phyloP scores from a whole-genome alignment of 2,329 filamentous ascomycete species.

The Verticillium tricorpus region DNA sequence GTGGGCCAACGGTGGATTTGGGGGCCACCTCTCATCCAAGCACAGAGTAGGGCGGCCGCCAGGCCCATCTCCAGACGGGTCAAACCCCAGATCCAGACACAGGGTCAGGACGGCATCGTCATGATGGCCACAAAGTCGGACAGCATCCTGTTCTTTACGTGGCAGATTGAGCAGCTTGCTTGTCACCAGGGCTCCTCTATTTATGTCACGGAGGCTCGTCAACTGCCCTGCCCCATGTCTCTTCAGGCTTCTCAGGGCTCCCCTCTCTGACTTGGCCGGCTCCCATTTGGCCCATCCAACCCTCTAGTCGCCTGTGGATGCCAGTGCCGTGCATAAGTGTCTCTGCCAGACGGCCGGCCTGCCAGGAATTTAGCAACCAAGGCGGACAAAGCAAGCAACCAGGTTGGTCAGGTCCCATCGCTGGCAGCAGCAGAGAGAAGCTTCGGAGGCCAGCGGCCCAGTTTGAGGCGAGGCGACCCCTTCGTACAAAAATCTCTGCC shows the following conservation, averaged over 20 bases:
- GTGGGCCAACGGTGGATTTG: not conserved
- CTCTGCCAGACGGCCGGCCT: not conserved
- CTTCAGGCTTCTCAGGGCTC: not conserved
- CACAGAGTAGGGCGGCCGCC: not conserved
- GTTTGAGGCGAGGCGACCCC: not conserved
- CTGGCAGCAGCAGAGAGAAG: not conserved
- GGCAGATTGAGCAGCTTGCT: not conserved
- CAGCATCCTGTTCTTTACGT: not conserved
- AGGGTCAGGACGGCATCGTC: not conserved
- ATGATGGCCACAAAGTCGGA: not conserved
- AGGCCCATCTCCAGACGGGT: not conserved
- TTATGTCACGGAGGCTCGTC: not conserved
- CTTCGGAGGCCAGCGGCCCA: not conserved
- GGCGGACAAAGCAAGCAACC: not conserved
- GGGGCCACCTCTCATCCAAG: not conserved
- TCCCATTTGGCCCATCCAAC: slow-evolving; percentile 6
- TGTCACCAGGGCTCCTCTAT: not conserved
- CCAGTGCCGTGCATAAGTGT: slow-evolving; percentile 9
- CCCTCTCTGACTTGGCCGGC: slow-evolving; percentile 10
- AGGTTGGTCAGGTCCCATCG: not conserved
- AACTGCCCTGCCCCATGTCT: not conserved
- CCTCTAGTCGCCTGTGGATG: not conserved
- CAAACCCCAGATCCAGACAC: not conserved
- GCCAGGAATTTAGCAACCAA: not conserved
- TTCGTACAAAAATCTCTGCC: slow-evolving; percentile 1